Evolutionary conservation across 306 rosid species (phyloP).

Genomic region (Cucumis hystrix): DNA sequence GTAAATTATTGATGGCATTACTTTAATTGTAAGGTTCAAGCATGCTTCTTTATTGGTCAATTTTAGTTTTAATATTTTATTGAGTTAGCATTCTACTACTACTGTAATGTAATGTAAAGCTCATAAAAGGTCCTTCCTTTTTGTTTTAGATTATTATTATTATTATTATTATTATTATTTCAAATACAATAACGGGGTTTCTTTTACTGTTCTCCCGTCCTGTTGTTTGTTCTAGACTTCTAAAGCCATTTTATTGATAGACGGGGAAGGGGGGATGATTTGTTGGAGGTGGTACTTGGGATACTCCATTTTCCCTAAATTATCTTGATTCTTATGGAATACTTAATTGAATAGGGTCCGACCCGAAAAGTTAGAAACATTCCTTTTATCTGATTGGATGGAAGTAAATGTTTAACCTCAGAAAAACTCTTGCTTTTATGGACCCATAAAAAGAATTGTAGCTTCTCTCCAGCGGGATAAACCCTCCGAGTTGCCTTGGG

Average conservation of each 20-base stretch:
- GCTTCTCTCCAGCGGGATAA: background rate
- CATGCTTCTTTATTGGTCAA: background rate
- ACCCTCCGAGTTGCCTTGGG: background rate
- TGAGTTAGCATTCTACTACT: background rate
- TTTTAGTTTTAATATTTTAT: background rate
- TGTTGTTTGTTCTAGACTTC: background rate
- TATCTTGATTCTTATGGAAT: no score
- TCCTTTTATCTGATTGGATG: background rate
- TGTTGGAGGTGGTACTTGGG: background rate
- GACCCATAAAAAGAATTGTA: background rate
- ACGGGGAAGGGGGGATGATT: background rate
- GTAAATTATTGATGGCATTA: conserved; percentile 17
- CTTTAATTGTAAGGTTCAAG: background rate
- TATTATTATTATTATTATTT: background rate
- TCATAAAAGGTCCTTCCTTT: background rate
- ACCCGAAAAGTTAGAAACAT: background rate
- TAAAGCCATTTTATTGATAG: background rate
- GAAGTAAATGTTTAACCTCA: background rate
- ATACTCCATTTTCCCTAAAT: background rate
- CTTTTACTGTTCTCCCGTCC: background rate
- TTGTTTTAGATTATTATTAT: background rate
- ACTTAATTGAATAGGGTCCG: no score
- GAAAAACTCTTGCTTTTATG: background rate
- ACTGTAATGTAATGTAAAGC: background rate
- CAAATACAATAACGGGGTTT: background rate